Evolutionary conservation across 257 asterid genomes (phyloP).

Genomic region (Solanum okadae): DNA sequence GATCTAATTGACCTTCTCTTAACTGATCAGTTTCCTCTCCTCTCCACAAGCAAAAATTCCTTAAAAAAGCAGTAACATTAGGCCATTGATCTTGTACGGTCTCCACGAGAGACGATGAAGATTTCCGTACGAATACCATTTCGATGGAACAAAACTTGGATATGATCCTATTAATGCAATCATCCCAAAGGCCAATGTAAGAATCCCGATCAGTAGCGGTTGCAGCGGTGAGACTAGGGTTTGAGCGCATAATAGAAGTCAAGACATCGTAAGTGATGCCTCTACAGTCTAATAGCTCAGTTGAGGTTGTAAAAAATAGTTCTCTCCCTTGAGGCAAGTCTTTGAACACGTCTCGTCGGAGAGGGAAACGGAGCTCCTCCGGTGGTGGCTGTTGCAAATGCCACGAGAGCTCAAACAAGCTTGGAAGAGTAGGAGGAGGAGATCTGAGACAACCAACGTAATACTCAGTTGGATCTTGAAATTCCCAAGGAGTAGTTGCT

Average conservation of each 20-base stretch:
- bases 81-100: constrained; percentile 38
- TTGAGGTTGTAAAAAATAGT: constrained; percentile 23
- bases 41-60: constrained; percentile 38
- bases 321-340: constrained; percentile 43
- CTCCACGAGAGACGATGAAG: constrained; percentile 10
- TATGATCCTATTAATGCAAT: constrained; percentile 27
- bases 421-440: constrained; percentile 28
- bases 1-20: constrained; percentile 33
- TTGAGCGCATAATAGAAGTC: constrained; percentile 19
- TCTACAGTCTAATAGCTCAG: constrained; percentile 24
- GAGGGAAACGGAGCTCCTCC: constrained; percentile 33
- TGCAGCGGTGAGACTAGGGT: constrained; percentile 19
- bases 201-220: constrained; percentile 19
- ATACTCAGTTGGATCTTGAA: constrained; percentile 36
- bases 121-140: constrained; percentile 27
- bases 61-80: constrained; percentile 19
- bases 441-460: constrained; percentile 28
- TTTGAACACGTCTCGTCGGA: constrained; percentile 29
- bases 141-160: constrained; percentile 28
- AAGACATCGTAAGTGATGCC: constrained; percentile 18
- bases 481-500: constrained; percentile 30
- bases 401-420: constrained; percentile 36
- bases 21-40: constrained; percentile 35
- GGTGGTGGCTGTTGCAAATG: constrained; percentile 44
- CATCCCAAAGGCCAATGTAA: constrained; percentile 40